Percentiles rank a stretch among this genome's conserved stretches.
Evolutionary conservation across 2,329 filamentous ascomycete species (phyloP).

Genomic region (Sporothrix phasma): DNA sequence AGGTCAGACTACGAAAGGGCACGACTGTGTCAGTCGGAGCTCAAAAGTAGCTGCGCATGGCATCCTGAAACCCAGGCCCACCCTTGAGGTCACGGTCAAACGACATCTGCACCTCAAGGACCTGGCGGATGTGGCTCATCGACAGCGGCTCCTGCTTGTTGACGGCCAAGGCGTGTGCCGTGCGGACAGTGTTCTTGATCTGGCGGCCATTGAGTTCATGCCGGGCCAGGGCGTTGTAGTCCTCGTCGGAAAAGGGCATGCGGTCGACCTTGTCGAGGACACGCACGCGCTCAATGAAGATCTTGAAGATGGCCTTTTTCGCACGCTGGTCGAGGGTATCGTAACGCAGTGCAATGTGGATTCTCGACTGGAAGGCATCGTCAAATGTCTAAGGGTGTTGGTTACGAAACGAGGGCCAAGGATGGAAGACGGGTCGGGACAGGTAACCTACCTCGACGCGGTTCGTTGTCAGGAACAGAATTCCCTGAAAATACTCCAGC

Average conservation of each 20-base stretch:
- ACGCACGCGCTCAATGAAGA: conserved; percentile 67
- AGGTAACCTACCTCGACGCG: conserved; percentile 50
- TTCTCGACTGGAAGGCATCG: conserved; percentile 79
- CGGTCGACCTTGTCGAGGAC: conserved; percentile 52
- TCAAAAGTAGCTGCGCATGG: conserved; percentile 69
- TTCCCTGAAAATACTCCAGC: conserved; percentile 86
- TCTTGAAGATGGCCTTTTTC: conserved; percentile 70
- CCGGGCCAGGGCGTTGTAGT: conserved; percentile 56
- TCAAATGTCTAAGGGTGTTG: conserved; percentile 51
- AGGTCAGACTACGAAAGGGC: no score
- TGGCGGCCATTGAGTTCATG: conserved; percentile 54
- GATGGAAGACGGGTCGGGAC: neutral
- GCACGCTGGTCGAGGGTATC: conserved; percentile 63
- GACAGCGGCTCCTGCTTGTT: conserved; percentile 60
- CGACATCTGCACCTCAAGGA: conserved; percentile 72
- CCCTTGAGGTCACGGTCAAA: conserved; percentile 80
- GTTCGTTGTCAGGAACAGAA: conserved; percentile 83
- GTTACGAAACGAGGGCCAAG: conserved; percentile 14
- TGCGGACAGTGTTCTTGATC: conserved; percentile 84
- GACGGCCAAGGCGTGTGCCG: conserved; percentile 71
- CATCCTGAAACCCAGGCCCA: conserved; percentile 68
- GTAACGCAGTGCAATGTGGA: conserved; percentile 77
- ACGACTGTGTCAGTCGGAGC: no score
- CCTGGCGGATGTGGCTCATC: conserved; percentile 71
- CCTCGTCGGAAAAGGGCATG: conserved; percentile 53